Evolutionary conservation across 169 alveolate species (phyloP).

Genomic region (Eimeria brunetti): DNA sequence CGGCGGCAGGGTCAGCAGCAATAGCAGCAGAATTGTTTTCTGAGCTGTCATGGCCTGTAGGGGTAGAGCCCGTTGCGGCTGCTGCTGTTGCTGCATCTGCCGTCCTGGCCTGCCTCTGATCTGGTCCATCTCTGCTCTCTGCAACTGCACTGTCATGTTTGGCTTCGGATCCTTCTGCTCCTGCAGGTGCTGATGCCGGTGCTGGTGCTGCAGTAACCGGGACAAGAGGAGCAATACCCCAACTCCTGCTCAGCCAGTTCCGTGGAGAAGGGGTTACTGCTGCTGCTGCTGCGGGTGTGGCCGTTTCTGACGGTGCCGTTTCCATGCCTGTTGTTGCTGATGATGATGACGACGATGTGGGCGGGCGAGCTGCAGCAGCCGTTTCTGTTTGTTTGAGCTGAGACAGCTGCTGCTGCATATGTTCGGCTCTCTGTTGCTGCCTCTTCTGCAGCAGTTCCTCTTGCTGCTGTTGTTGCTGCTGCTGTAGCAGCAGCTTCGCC

Average conservation of each 20-base stretch:
- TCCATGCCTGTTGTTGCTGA: background rate
- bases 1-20: background rate
- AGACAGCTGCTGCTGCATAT: background rate
- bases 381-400: background rate
- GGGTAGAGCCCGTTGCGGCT: background rate
- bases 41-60: background rate
- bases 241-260: slow-evolving; percentile 28
- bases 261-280: slow-evolving; percentile 3
- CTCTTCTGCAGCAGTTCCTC: slow-evolving; percentile 34
- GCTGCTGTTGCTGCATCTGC: background rate
- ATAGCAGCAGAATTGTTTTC: background rate
- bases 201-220: slow-evolving; percentile 3
- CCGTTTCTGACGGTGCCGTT: background rate
- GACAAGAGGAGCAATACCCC: slow-evolving; percentile 15
- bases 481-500: slow-evolving; percentile 41
- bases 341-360: background rate
- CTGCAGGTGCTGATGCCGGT: background rate
- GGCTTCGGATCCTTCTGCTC: background rate
- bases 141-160: background rate
- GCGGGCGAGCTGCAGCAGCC: background rate
- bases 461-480: slow-evolving; percentile 69
- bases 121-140: background rate
- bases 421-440: slow-evolving; percentile 38
- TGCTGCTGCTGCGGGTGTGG: background rate
- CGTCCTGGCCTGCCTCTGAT: background rate